Percentiles rank a stretch among this genome's conserved stretches.
Evolutionary conservation across 441 rosid genomes (phyloP).

Genomic region (Mallotus repandus): DNA sequence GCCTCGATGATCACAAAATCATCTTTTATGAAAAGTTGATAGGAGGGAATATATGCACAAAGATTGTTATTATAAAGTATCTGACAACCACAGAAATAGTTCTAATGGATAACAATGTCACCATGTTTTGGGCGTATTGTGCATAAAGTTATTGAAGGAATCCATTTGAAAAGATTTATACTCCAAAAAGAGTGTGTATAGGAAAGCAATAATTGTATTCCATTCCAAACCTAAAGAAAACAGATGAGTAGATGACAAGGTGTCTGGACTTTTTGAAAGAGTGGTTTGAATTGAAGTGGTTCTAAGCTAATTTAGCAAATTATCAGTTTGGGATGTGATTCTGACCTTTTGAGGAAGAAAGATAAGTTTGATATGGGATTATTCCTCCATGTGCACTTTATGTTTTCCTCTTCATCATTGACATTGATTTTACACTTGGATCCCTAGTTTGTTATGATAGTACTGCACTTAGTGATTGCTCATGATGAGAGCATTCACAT

Average conservation of each 20-base stretch:
- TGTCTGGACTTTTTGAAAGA: constrained; percentile 30
- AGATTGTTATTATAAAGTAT: constrained; percentile 45
- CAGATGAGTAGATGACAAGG: constrained; percentile 32
- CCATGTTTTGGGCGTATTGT: constrained; percentile 31
- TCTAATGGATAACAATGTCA: constrained; percentile 37
- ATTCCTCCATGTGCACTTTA: constrained; percentile 22
- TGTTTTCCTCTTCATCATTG: constrained; percentile 11
- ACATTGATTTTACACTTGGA: constrained; percentile 2
- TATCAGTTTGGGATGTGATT: constrained; percentile 19
- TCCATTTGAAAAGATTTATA: constrained; percentile 42
- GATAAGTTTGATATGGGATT: constrained; percentile 18
- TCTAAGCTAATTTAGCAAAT: constrained; percentile 4
- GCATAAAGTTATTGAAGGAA: constrained; percentile 43
- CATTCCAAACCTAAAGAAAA: constrained; percentile 27
- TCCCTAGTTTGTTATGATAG: constrained; percentile 10
- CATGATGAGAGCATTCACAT: background rate
- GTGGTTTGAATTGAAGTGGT: constrained; percentile 14
- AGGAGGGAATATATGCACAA: constrained; percentile 60
- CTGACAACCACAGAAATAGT: constrained; percentile 39
- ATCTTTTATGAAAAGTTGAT: constrained; percentile 43
- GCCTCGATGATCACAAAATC: constrained; percentile 40
- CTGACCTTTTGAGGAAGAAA: constrained; percentile 16
- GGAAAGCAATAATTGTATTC: constrained; percentile 35
- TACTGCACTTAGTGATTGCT: constrained; percentile 5
- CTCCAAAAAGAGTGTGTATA: constrained; percentile 20